Evolutionary conservation across 2,329 filamentous ascomycete species (phyloP), one percentile per base, ranked within the genome.

Genomic region (Botrytis squamosa): DNA sequence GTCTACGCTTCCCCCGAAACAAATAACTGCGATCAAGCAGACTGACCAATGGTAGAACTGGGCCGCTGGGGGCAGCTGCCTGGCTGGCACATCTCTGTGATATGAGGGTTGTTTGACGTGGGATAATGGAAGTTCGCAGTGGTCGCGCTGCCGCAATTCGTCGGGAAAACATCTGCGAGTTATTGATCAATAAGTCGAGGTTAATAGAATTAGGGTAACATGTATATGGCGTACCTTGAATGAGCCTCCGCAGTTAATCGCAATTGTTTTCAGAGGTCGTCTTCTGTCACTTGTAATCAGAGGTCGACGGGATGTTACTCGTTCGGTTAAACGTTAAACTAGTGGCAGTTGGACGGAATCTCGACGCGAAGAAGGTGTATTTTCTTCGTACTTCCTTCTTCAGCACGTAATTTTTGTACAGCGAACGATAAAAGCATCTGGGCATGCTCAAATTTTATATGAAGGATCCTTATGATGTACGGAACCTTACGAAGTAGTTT

Each of bases 101-200:
- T 75, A 86, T 81, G 75, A 86, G 82, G 70, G 88, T 85, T 46
- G 88, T 82, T 81, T 85, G 85, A 81, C 85, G 85, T 79, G 83
- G 81, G 74, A 84, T 82, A 71, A 84, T 81, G 74, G 82, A 84
- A 80, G 85, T 84, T 78, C 85, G 84, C 80, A 85, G 78, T 77
- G 83, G 83, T 79, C 84, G 81, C 74, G 84, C 85, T 84, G 87
- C 86, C 79, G 83, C 85, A 82, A 91, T 84, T 84, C 87, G 87
- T 83, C 86, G 86, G 77, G 86, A 84, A 82, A 91, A 85, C 89
- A 91, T 91, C 88, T 91, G 60, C 42, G 16, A 65, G 33, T 49
- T 60, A 44, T 74, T 77, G 8, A 49, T 72, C n/a, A 69, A 52
- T 7, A 68, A 49, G 3, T 22, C 16, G n/a, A 60, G 6, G 22